Conservation (phyloP, 306 rosid genomes). For the Acacia confusa region DNA sequence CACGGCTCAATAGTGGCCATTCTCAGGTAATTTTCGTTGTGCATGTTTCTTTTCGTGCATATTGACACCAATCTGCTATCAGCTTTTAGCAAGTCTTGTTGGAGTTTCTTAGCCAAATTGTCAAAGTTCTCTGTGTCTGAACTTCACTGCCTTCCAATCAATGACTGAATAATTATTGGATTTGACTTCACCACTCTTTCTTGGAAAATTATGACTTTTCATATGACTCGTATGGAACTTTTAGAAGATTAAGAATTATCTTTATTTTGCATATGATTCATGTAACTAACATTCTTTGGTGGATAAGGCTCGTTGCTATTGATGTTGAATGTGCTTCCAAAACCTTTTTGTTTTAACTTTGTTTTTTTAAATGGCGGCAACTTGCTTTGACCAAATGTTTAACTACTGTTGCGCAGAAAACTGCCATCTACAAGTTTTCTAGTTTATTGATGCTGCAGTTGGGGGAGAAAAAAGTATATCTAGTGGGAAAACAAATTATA, state of each 20-base stretch:
- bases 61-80: background rate
- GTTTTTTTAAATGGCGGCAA: conserved; percentile 7
- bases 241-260: conserved; percentile 8
- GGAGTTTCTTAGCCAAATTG: background rate
- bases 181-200: conserved; percentile 18
- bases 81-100: background rate
- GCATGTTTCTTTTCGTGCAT: background rate
- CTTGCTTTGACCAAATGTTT: conserved; percentile 47
- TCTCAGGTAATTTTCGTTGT: conserved; percentile 5
- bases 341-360: background rate
- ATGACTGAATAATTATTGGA: conserved; percentile 23
- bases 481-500: conserved; percentile 22
- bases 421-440: conserved; percentile 52
- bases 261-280: background rate
- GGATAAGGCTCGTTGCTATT: background rate
- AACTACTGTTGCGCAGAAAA: conserved; percentile 48
- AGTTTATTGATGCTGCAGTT: conserved; percentile 43
- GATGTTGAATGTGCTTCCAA: background rate
- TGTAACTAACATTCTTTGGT: background rate
- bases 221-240: conserved; percentile 3
- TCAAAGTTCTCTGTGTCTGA: conserved; percentile 19
- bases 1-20: background rate
- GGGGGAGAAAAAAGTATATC: conserved; percentile 12
- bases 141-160: conserved; percentile 3
- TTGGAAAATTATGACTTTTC: background rate